Evolutionary conservation across 208 protist genomes (phyloP), one percentile per base, ranked within the genome.

Genomic region (Leishmania guyanensis): DNA sequence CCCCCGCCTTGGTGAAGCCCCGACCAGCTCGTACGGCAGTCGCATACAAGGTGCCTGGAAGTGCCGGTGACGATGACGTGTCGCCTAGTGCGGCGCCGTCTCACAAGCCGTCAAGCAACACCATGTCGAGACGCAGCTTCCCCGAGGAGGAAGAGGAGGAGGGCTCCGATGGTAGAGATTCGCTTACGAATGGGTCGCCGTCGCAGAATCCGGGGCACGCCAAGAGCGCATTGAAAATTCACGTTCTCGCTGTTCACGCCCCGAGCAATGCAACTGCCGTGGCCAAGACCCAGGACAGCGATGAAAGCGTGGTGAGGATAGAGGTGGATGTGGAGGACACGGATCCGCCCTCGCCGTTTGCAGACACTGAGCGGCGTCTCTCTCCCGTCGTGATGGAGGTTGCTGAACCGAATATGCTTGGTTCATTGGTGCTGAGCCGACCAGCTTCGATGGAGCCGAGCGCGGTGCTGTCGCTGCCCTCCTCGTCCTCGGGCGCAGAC

Each of bases 361-460:
- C 77, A 8, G 74, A 80, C 60, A 77, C 74, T 50, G 84, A 84
- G 80, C 79, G 71, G 20, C 81, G 73, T 1, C 70, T 78, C 8
- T 86, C 85, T 60, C 80, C 66, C 26, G 75, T 79, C 14, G 78
- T 75, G 5, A 79, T 80, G 26, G 68, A 72, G 46, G 78, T 73
- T 50, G 77, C 81, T 10, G 80, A 81, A 5, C 79, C 88, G 58
- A 81, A 84, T 3, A 77, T 83, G 84, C 46, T 66, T 14, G 79
- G 81, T 50, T 82, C 85, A 46, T 86, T 82, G 29, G 79, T 82
- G 26, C 84, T 79, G 16, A 84, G 84, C 39, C 82, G 85, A 9
- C 84, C 84, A 5, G 80, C 84, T 22, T 83, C 70, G 62, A 87
- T 85, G 82, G 83, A 83, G 65, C 83, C 58, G 33, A 80, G 82